phyloP scores from a whole-genome alignment of 345 rosid species.

The Acer saccharum region DNA sequence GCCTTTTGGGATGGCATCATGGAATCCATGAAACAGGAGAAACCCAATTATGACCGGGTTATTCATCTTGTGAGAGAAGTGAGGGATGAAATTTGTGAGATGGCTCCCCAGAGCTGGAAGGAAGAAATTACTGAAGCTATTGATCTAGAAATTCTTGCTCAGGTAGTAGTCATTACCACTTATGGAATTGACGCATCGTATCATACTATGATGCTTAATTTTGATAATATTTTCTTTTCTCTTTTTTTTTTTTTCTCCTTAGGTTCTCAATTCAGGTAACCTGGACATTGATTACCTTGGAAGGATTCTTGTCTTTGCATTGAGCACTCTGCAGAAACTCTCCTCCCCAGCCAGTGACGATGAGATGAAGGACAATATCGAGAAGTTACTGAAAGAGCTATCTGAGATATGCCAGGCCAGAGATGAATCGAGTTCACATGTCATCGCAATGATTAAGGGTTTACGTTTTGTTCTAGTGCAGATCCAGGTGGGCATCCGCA shows the following conservation, averaged over 20 bases:
- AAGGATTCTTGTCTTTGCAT: constrained; percentile 73
- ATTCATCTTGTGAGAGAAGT: constrained; percentile 82
- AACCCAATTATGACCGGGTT: constrained; percentile 66
- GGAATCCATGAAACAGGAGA: constrained; percentile 65
- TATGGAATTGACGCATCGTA: background rate
- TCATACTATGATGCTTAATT: background rate
- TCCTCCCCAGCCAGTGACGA: constrained; percentile 72
- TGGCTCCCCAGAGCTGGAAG: constrained; percentile 87
- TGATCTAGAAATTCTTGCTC: constrained; percentile 76
- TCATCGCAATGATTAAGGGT: constrained; percentile 73
- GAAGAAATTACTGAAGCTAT: constrained; percentile 65
- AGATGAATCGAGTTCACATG: constrained; percentile 50
- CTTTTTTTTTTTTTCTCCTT: constrained; percentile 5
- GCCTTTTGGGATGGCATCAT: constrained; percentile 88
- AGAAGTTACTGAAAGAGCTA: constrained; percentile 61
- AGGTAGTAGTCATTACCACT: constrained; percentile 43
- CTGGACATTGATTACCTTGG: constrained; percentile 76
- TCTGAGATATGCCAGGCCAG: constrained; percentile 51
- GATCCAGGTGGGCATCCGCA: constrained; percentile 61
- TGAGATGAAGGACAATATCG: constrained; percentile 54
- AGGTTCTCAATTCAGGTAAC: constrained; percentile 75
- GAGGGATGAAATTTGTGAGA: constrained; percentile 82
- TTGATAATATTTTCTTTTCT: background rate
- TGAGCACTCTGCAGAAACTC: constrained; percentile 75
- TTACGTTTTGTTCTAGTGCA: constrained; percentile 80